Conservation (phyloP, 1,284 basidiomycete genomes). For the Cryptococcus sp. region DNA sequence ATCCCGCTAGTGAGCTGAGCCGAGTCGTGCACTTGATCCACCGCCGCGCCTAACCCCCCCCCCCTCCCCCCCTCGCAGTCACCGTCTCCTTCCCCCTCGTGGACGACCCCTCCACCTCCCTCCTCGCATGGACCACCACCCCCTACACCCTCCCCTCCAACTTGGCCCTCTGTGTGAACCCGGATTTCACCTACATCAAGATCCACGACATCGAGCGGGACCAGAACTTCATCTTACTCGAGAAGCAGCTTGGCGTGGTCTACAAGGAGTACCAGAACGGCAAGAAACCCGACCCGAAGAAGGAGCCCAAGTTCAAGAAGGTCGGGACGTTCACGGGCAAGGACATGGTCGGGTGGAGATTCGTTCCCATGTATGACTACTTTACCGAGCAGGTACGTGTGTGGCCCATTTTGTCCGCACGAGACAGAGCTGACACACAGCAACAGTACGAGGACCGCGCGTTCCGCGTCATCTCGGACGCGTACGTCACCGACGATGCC, state of each 20-base stretch:
- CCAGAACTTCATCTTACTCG: conserved; percentile 89
- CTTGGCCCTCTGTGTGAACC: conserved; percentile 91
- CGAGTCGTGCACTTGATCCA: neutral
- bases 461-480: conserved; percentile 84
- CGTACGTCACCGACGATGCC: conserved; percentile 88
- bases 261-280: conserved; percentile 79
- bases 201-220: conserved; percentile 88
- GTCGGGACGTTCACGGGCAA: conserved; percentile 78
- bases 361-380: conserved; percentile 93
- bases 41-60: neutral
- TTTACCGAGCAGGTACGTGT: conserved; percentile 79
- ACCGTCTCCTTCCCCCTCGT: conserved; percentile 90
- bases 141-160: conserved; percentile 99
- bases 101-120: conserved; percentile 83
- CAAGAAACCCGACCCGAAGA: conserved; percentile 54
- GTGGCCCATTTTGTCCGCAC: neutral
- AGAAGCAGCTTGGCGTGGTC: conserved; percentile 78
- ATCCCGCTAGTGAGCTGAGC: conserved; percentile 78
- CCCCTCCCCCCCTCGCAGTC: too few relatives aligned
- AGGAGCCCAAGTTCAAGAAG: conserved; percentile 96
- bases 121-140: conserved; percentile 98
- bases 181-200: conserved; percentile 94
- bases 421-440: conserved; percentile 7
- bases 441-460: conserved; percentile 82
- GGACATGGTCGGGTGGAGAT: conserved; percentile 95